phyloP scores from a whole-genome alignment of 2,329 filamentous ascomycete species.

The Thielaviopsis populi region DNA sequence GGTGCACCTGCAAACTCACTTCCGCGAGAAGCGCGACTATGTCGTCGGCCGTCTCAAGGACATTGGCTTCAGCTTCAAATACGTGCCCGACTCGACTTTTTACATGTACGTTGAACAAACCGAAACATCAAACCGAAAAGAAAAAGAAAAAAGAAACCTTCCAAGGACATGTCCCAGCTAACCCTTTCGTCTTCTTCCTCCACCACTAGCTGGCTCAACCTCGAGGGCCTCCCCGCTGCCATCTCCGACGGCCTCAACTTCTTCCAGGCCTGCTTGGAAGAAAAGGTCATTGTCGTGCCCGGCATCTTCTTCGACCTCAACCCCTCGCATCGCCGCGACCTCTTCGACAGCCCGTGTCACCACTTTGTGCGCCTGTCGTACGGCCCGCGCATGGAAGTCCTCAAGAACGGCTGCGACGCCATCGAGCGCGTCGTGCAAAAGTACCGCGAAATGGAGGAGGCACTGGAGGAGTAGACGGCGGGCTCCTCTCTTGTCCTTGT shows the following conservation, averaged over 20 bases:
- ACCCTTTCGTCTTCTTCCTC: neutral
- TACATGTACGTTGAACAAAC: slow-evolving; percentile 71
- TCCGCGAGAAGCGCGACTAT: slow-evolving; percentile 84
- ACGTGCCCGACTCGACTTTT: slow-evolving; percentile 81
- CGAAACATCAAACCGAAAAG: too few relatives aligned
- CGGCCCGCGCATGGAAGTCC: slow-evolving; percentile 63
- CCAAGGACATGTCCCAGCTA: neutral
- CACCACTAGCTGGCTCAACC: slow-evolving; percentile 37
- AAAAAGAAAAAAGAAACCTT: too few relatives aligned
- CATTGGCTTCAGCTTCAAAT: slow-evolving; percentile 78
- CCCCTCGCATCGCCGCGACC: slow-evolving; percentile 70
- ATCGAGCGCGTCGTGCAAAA: slow-evolving; percentile 70
- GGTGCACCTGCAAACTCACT: slow-evolving; percentile 76
- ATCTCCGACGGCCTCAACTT: slow-evolving; percentile 93
- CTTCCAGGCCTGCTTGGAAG: slow-evolving; percentile 82
- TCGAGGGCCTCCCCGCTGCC: slow-evolving; percentile 53
- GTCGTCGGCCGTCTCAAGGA: slow-evolving; percentile 62
- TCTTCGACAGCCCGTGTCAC: slow-evolving; percentile 91
- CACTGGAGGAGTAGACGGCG: slow-evolving; percentile 10
- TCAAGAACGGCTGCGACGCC: slow-evolving; percentile 66
- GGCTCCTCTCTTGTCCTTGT: neutral
- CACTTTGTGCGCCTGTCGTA: slow-evolving; percentile 79
- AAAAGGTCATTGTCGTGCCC: slow-evolving; percentile 92
- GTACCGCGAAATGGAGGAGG: slow-evolving; percentile 28
- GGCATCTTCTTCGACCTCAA: slow-evolving; percentile 98